Percentiles rank a stretch among this genome's conserved stretches.
phyloP scores from a whole-genome alignment of 2,329 filamentous ascomycete species.

The Lachnellula willkommii region DNA sequence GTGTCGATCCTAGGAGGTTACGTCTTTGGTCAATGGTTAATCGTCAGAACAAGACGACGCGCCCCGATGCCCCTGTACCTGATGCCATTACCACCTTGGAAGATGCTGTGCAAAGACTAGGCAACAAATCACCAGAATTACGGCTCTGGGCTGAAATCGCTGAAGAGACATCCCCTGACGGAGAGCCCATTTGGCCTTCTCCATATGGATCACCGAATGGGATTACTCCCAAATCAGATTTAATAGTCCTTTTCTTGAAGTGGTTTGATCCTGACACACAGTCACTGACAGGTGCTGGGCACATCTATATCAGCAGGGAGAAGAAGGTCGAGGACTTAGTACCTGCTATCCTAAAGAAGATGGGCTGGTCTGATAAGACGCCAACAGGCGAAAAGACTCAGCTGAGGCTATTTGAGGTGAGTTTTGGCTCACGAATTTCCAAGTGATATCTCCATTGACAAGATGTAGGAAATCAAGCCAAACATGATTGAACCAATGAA shows the following conservation, averaged over 20 bases:
- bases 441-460: slow-evolving; percentile 17
- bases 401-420: slow-evolving; percentile 71
- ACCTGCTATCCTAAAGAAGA: slow-evolving; percentile 69
- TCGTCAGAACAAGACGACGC: slow-evolving; percentile 91
- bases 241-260: slow-evolving; percentile 84
- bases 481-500: slow-evolving; percentile 96
- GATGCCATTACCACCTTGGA: slow-evolving; percentile 73
- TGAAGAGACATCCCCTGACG: slow-evolving; percentile 60
- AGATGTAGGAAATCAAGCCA: slow-evolving; percentile 77
- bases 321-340: slow-evolving; percentile 84
- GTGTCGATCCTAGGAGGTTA: slow-evolving; percentile 61
- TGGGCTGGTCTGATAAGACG: slow-evolving; percentile 79
- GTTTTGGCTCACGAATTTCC: slow-evolving; percentile 12
- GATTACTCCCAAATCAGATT: slow-evolving; percentile 53
- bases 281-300: slow-evolving; percentile 67
- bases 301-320: slow-evolving; percentile 81
- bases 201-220: slow-evolving; percentile 53
- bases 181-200: slow-evolving; percentile 66
- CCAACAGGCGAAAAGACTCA: slow-evolving; percentile 54
- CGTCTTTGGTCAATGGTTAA: slow-evolving; percentile 98
- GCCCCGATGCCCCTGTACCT: slow-evolving; percentile 81
- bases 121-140: slow-evolving; percentile 61
- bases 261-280: slow-evolving; percentile 79
- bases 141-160: slow-evolving; percentile 83
- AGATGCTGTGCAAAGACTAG: slow-evolving; percentile 62